These are phyloP conservation scores for Xylaria scruposa DNA, from an alignment of 495 filamentous ascomycete species.

Conservation along the genomic window DNA sequence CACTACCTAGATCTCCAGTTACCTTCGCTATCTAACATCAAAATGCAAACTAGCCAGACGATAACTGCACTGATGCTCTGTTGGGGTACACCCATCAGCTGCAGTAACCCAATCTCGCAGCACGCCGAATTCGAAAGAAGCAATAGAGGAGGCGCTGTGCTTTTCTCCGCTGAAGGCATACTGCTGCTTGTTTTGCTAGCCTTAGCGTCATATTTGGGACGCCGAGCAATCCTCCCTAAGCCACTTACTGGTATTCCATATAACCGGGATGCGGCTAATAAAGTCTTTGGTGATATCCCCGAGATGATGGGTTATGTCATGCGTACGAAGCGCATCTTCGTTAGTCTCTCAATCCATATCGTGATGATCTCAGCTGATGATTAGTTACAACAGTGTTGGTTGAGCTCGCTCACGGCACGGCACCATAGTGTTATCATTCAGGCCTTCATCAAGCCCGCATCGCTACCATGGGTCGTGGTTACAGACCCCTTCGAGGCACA, in stretches of 20 bases:
- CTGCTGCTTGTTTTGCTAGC: not conserved
- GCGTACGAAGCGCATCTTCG: slow-evolving; percentile 30
- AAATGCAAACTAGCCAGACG: not conserved
- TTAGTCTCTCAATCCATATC: not conserved
- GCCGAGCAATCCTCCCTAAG: slow-evolving; percentile 30
- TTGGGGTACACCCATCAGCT: not conserved
- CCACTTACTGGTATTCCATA: slow-evolving; percentile 47
- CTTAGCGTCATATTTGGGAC: not conserved
- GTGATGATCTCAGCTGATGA: not conserved
- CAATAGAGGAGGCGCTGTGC: not conserved
- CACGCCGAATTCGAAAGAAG: not conserved
- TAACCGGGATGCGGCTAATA: slow-evolving; percentile 32
- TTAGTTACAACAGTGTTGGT: slow-evolving; percentile 27
- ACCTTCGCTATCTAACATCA: not conserved
- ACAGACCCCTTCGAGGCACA: slow-evolving; percentile 44
- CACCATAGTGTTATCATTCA: slow-evolving; percentile 37
- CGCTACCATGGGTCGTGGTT: slow-evolving; percentile 43
- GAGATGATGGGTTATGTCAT: slow-evolving; percentile 32
- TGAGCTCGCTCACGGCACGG: slow-evolving; percentile 36
- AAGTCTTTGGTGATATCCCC: slow-evolving; percentile 44
- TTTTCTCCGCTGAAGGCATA: not conserved
- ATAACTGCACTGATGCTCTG: not conserved
- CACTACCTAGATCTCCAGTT: not conserved
- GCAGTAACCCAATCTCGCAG: not conserved
- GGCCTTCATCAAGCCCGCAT: slow-evolving; percentile 44